phyloP scores from a whole-genome alignment of 2,329 filamentous ascomycete genomes.

The Diaporthe ilicicola region DNA sequence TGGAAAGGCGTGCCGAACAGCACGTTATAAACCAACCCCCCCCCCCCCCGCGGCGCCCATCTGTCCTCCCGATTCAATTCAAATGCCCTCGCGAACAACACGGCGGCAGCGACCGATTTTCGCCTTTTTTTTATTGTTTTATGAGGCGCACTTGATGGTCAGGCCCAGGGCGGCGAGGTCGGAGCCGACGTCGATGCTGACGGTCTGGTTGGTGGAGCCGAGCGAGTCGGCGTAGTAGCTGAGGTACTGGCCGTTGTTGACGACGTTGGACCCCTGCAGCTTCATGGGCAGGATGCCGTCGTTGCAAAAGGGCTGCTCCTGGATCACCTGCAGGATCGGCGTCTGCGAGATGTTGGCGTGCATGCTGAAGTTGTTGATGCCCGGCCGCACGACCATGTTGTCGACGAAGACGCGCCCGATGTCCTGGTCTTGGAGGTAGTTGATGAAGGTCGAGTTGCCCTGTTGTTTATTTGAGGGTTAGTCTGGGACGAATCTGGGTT shows the following conservation, averaged over 20 bases:
- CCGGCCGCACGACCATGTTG: constrained; percentile 66
- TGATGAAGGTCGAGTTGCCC: constrained; percentile 71
- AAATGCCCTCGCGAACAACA: neutral
- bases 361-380: constrained; percentile 64
- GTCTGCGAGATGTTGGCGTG: constrained; percentile 61
- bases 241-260: constrained; percentile 60
- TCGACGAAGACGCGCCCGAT: constrained; percentile 67
- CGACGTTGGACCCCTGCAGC: constrained; percentile 61
- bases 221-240: constrained; percentile 66
- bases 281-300: constrained; percentile 63
- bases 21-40: neutral
- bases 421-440: constrained; percentile 58
- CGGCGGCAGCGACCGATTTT: too few species aligned
- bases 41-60: neutral
- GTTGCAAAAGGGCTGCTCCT: constrained; percentile 58
- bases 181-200: constrained; percentile 60
- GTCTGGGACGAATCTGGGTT: neutral
- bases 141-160: constrained; percentile 25
- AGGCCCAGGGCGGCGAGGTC: constrained; percentile 45
- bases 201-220: constrained; percentile 56
- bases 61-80: neutral
- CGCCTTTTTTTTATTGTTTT: neutral
- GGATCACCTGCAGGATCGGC: constrained; percentile 55
- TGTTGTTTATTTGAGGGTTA: constrained; percentile 41
- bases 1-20: neutral